Evolutionary conservation across 2,329 filamentous ascomycete genomes (phyloP), one percentile per base, ranked within the genome.

Genomic region (Nigrograna mackinnonii): DNA sequence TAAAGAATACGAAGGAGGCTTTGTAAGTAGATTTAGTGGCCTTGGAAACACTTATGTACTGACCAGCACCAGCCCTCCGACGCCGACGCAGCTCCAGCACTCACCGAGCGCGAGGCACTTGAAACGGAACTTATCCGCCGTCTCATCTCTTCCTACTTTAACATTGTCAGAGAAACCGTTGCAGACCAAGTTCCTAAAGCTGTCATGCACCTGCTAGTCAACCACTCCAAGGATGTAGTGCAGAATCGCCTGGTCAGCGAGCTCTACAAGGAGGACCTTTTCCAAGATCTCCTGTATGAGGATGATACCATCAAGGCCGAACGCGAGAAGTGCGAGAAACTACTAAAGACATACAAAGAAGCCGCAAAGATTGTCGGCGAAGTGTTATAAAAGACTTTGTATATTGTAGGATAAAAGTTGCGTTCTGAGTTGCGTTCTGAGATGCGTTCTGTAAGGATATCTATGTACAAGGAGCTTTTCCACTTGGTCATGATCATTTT

Each of bases 101-200:
- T 99, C 60, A 96, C 91, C 1, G 94, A 99, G 56, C 89, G 94
- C 39, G 94, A 99, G 74, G 88, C 91, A 33, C 88, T 99, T 76
- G 94, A 99, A 74, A 97, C 94, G 7, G 94, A 99, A 71, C 84
- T 99, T 30, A 99, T 99, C 67, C 87, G 92, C 35, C 89, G 91
- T 35, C 82, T 99, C 43, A 99, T 99, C 68, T 95, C 89, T 22
- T 96, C 91, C 1, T 99, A 99, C 77, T 99, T 99, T 78, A 95
- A 96, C 69, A 99, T 99, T 62, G 94, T 99, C 35, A 89, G 94
- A 50, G 94, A 99, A 72, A 92, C 90, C n/a, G 96, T 96, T 59
- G 92, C 92, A 33, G 94, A 99, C 67, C 92, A 97, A 73, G 94
- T 99, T 9, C 94, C 94, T 54, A 99, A 99, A 75, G 94, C 94